A percentile compares a stretch with the other conserved stretches of the same genome.
phyloP scores from a whole-genome alignment of 352 stramenopile species.

The Globisporangium cylindrosporum region DNA sequence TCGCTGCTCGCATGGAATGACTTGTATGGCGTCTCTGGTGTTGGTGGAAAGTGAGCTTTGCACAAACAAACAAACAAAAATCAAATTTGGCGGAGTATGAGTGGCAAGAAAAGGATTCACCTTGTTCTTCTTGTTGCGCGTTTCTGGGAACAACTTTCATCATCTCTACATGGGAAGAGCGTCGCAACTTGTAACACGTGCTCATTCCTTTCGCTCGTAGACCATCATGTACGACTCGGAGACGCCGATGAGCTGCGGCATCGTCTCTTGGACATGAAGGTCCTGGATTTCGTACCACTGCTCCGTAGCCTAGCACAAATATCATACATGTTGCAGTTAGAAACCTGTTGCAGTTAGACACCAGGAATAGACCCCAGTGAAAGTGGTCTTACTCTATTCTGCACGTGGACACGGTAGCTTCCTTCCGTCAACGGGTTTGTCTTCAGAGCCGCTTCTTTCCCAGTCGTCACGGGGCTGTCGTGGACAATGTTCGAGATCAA shows the following conservation, averaged over 20 bases:
- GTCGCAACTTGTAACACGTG: not conserved
- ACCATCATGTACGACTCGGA: constrained; percentile 93
- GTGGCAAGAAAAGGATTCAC: not conserved
- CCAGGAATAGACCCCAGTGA: not conserved
- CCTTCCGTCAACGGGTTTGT: constrained; percentile 94
- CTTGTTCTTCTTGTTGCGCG: not conserved
- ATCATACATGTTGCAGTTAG: not conserved
- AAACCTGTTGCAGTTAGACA: not conserved
- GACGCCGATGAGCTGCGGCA: constrained; percentile 97
- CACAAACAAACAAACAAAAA: not conserved
- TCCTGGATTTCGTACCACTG: constrained; percentile 99
- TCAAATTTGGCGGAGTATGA: not conserved
- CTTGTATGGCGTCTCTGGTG: constrained; percentile 59
- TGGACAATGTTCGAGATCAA: constrained; percentile 98
- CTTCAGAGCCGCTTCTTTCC: constrained; percentile 84
- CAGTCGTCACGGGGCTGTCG: constrained; percentile 91
- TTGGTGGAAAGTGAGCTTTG: constrained; percentile 10
- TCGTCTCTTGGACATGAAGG: constrained; percentile 96
- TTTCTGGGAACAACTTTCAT: not conserved
- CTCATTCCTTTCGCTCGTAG: constrained; percentile 80
- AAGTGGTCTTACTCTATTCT: constrained; percentile 76
- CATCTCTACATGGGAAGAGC: not conserved
- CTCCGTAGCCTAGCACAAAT: constrained; percentile 69
- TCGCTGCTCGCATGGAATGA: constrained; percentile 64
- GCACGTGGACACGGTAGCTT: constrained; percentile 95